Conservation (phyloP, 495 filamentous ascomycete genomes). For the Massariosphaeria phaeospora region DNA sequence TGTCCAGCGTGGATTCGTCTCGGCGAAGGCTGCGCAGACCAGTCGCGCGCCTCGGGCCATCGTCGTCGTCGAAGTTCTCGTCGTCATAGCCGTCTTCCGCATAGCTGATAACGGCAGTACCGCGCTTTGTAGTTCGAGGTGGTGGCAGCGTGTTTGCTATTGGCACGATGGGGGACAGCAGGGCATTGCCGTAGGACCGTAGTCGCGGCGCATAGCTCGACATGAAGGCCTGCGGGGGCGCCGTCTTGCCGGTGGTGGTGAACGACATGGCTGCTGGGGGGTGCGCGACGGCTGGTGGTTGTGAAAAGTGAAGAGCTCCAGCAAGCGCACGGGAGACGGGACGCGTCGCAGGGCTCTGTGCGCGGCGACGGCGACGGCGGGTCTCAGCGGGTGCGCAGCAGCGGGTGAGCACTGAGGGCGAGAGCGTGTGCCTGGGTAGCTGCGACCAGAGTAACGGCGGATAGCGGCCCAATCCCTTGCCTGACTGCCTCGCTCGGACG, state of each 20-base stretch:
- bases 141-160: constrained; percentile 55
- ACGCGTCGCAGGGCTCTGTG: constrained; percentile 23
- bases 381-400: not conserved
- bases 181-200: constrained; percentile 85
- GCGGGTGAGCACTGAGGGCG: not conserved
- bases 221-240: constrained; percentile 76
- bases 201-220: constrained; percentile 89
- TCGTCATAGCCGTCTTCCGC: constrained; percentile 94
- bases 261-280: constrained; percentile 31
- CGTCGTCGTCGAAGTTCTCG: constrained; percentile 86
- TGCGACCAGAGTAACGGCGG: not conserved
- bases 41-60: constrained; percentile 71
- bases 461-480: not conserved
- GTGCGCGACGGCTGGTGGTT: constrained; percentile 7
- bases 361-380: too few relatives aligned
- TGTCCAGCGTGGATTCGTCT: constrained; percentile 64
- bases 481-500: not conserved
- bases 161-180: constrained; percentile 82
- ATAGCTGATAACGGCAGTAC: constrained; percentile 94
- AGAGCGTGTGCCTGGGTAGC: not conserved
- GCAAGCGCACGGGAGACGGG: constrained; percentile 3
- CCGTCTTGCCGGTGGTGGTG: constrained; percentile 24
- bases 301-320: constrained; percentile 10
- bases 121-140: constrained; percentile 88
- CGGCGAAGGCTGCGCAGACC: constrained; percentile 76